Evolutionary conservation across 805 yeast species (phyloP).

Genomic region (Ogataea pignaliae): DNA sequence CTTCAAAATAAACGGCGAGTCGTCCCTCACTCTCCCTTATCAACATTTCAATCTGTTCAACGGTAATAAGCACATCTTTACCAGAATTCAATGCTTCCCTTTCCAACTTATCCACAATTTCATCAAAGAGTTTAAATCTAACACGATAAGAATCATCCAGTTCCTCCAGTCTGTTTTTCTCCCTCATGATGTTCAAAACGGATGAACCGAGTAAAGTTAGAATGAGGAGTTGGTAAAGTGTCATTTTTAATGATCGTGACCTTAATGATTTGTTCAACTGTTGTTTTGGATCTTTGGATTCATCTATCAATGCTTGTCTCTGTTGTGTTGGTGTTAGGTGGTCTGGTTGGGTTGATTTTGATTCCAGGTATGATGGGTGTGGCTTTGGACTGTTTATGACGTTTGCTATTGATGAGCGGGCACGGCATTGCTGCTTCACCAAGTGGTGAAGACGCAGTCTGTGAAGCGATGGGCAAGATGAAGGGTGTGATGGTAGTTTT

Average conservation of each 20-base stretch:
- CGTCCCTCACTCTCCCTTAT: constrained; percentile 39
- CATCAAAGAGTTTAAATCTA: constrained; percentile 34
- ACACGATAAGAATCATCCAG: constrained; percentile 36
- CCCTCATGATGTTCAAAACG: constrained; percentile 44
- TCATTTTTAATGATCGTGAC: constrained; percentile 27
- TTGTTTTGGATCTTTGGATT: not conserved
- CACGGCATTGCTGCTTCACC: too few relatives aligned
- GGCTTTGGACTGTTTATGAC: constrained; percentile 11
- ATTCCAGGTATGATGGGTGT: constrained; percentile 19
- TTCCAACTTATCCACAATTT: constrained; percentile 14
- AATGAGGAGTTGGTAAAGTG: constrained; percentile 28
- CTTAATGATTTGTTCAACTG: not conserved
- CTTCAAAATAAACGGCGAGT: constrained; percentile 27
- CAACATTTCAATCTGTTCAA: constrained; percentile 38
- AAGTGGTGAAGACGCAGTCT: too few relatives aligned
- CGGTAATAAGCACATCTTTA: constrained; percentile 6
- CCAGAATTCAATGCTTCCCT: constrained; percentile 17
- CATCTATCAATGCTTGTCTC: constrained; percentile 6
- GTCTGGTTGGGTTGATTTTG: constrained; percentile 27
- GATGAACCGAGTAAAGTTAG: constrained; percentile 33
- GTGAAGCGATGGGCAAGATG: too few relatives aligned
- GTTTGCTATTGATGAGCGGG: too few relatives aligned
- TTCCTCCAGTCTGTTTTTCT: constrained; percentile 39
- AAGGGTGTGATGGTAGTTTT: too few relatives aligned
- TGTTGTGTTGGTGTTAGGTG: constrained; percentile 11